These are phyloP conservation scores for Suillus tomentosus DNA, from an alignment of 768 basidiomycete genomes.

Conservation along the genomic window DNA sequence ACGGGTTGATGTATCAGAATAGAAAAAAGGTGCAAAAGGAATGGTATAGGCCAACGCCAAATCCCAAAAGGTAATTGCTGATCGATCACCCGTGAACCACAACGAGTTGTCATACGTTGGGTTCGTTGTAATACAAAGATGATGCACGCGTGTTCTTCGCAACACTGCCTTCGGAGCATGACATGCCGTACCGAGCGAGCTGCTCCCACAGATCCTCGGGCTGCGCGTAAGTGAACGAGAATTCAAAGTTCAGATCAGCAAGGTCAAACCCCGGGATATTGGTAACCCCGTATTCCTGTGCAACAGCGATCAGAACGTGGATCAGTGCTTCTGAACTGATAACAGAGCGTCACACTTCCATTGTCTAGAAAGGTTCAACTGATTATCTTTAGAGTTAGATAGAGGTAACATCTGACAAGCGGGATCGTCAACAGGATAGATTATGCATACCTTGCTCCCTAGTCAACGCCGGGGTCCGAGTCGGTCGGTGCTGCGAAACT, in stretches of 20 bases:
- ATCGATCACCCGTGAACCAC: background rate
- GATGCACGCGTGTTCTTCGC: background rate
- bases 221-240: background rate
- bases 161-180: background rate
- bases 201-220: slow-evolving; percentile 1
- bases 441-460: slow-evolving; percentile 1
- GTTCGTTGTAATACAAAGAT: background rate
- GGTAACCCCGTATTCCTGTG: background rate
- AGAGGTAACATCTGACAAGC: background rate
- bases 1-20: background rate
- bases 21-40: background rate
- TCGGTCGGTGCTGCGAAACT: background rate
- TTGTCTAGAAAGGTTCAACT: background rate
- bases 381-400: background rate
- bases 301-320: background rate
- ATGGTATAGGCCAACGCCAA: background rate
- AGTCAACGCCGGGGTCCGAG: background rate
- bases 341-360: background rate
- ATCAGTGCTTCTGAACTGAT: slow-evolving; percentile 4
- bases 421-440: background rate
- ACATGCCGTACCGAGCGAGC: background rate
- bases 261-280: background rate
- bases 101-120: too few species aligned
- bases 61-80: background rate
- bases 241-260: background rate